A percentile compares a stretch with the other conserved stretches of the same genome.
phyloP scores from a whole-genome alignment of 306 rosid genomes.

The Glycine soja region DNA sequence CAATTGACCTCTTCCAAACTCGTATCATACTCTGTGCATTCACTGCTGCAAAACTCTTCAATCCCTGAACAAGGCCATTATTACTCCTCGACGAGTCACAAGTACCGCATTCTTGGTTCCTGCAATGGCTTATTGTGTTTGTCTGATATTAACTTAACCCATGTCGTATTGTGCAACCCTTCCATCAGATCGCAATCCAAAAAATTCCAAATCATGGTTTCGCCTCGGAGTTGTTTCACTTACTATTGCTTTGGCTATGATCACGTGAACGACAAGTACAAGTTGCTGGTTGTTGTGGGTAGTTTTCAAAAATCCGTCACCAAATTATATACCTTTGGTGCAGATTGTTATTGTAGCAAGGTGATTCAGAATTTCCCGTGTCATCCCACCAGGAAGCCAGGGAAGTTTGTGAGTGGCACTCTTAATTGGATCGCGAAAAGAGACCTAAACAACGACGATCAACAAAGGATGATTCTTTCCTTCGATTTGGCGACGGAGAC shows the following conservation, averaged over 20 bases:
- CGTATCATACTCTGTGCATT: no score
- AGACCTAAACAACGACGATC: neutral
- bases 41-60: no score
- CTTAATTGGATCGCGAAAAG: slow-evolving; percentile 28
- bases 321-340: slow-evolving; percentile 36
- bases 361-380: neutral
- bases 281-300: neutral
- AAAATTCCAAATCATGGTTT: no score
- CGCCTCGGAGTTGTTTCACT: no score
- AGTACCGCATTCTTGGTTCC: no score
- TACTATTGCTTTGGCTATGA: slow-evolving; percentile 41
- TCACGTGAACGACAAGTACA: slow-evolving; percentile 40
- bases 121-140: neutral
- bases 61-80: no score
- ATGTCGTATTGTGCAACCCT: slow-evolving; percentile 43
- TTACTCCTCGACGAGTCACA: no score
- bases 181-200: neutral
- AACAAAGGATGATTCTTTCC: neutral
- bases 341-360: neutral
- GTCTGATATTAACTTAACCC: neutral
- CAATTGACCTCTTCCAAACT: no score
- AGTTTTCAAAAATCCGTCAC: neutral
- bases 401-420: slow-evolving; percentile 35
- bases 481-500: slow-evolving; percentile 38
- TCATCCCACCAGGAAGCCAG: neutral